Evolutionary conservation across 306 rosid species (phyloP).

Genomic region (Quercus dentata): DNA sequence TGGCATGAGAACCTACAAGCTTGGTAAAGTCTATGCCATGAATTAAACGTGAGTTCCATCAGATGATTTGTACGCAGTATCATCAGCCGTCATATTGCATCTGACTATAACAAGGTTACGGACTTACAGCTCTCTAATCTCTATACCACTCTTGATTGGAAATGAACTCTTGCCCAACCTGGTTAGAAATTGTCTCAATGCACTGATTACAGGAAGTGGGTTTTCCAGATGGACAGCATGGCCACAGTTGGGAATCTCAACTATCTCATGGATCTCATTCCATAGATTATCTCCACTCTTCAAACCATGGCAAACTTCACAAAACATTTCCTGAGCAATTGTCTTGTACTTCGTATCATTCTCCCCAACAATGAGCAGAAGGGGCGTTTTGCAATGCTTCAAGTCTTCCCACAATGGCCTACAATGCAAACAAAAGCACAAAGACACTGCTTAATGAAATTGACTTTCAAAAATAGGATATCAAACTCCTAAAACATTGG

Average conservation of each 20-base stretch:
- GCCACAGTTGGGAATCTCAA: slow-evolving; percentile 73
- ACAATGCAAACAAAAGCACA: slow-evolving; percentile 11
- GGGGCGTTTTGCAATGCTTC: slow-evolving; percentile 60
- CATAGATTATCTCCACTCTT: slow-evolving; percentile 17
- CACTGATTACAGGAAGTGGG: slow-evolving; percentile 66
- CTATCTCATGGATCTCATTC: slow-evolving; percentile 39
- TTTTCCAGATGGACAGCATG: slow-evolving; percentile 93
- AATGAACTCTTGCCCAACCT: slow-evolving; percentile 18
- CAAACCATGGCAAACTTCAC: slow-evolving; percentile 22
- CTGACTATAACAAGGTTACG: neutral
- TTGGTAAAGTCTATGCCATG: no score
- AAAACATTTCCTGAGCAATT: slow-evolving; percentile 59
- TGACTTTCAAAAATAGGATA: neutral
- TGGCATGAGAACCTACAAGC: no score
- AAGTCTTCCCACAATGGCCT: slow-evolving; percentile 89
- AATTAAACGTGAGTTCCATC: no score
- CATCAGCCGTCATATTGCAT: neutral
- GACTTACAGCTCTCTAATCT: no score
- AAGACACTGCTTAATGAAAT: neutral
- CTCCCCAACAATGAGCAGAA: slow-evolving; percentile 73
- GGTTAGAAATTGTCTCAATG: slow-evolving; percentile 51
- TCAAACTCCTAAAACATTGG: neutral
- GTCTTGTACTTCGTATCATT: slow-evolving; percentile 69
- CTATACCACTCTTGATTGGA: slow-evolving; percentile 1
- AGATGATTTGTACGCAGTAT: neutral